phyloP scores from a whole-genome alignment of 2,329 filamentous ascomycete genomes.

The Botrytis byssoidea region DNA sequence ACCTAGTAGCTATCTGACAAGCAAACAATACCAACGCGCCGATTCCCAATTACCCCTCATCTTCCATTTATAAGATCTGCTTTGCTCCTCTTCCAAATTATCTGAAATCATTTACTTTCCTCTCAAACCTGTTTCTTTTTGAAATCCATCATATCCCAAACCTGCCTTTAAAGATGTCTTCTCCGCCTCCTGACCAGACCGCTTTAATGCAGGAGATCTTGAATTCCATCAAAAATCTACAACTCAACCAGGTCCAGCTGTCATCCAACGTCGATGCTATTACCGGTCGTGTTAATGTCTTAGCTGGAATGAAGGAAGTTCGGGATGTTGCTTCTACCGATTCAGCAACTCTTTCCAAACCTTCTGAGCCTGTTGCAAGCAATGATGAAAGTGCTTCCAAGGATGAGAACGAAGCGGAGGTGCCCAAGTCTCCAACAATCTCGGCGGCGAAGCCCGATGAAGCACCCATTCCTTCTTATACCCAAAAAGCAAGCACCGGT shows the following conservation, averaged over 20 bases:
- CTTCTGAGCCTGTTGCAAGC: conserved; percentile 20
- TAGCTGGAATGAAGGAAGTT: conserved; percentile 57
- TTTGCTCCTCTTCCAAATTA: background rate
- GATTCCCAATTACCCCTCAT: conserved; percentile 7
- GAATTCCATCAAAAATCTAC: conserved; percentile 52
- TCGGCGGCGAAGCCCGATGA: conserved; percentile 33
- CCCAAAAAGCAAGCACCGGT: conserved; percentile 40
- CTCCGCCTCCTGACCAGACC: conserved; percentile 33
- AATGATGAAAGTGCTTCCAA: conserved; percentile 22
- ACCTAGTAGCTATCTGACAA: background rate
- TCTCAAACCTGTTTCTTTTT: background rate
- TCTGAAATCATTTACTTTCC: background rate
- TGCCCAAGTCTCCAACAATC: conserved; percentile 38
- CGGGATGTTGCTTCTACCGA: conserved; percentile 47
- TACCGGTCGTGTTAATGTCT: conserved; percentile 59
- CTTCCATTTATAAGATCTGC: background rate
- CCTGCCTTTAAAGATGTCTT: conserved; percentile 1
- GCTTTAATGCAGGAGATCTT: conserved; percentile 54
- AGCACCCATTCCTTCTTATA: conserved; percentile 26
- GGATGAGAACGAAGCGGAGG: conserved; percentile 28
- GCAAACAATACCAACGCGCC: conserved; percentile 4
- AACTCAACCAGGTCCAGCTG: conserved; percentile 55
- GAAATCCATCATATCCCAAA: background rate
- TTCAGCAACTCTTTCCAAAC: conserved; percentile 23
- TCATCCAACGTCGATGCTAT: conserved; percentile 58